phyloP scores from a whole-genome alignment of 495 filamentous ascomycete species.

The Pseudevernia furfuracea region DNA sequence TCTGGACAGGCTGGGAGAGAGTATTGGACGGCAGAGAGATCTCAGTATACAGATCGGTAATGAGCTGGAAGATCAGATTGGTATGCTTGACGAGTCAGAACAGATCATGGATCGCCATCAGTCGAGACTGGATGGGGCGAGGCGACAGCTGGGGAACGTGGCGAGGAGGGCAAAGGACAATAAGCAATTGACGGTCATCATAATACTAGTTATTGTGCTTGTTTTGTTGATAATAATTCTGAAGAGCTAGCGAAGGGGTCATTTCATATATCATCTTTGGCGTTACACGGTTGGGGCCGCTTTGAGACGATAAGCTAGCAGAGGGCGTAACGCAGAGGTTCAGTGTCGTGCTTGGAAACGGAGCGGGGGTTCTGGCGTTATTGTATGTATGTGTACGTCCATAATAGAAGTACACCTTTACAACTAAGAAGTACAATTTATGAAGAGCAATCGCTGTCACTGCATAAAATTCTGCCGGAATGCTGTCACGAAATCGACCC shows the following conservation, averaged over 20 bases:
- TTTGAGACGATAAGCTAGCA: background rate
- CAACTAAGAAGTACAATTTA: background rate
- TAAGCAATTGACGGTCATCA: conserved; percentile 70
- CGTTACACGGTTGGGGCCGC: background rate
- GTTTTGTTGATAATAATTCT: conserved; percentile 70
- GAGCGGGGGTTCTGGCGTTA: background rate
- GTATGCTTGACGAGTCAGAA: conserved; percentile 84
- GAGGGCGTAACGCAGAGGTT: background rate
- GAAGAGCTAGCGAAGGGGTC: conserved; percentile 45
- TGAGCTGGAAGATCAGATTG: conserved; percentile 84
- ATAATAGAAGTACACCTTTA: background rate
- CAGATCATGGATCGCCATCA: conserved; percentile 73
- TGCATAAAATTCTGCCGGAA: background rate
- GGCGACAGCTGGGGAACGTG: conserved; percentile 59
- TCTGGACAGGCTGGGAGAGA: conserved; percentile 75
- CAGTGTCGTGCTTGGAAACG: background rate
- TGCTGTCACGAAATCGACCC: background rate
- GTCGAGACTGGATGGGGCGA: conserved; percentile 63
- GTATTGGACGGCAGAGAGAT: conserved; percentile 86
- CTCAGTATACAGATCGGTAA: conserved; percentile 93
- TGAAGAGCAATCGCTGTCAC: background rate
- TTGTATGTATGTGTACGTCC: background rate
- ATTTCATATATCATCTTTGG: background rate
- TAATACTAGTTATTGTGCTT: conserved; percentile 66
- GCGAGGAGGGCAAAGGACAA: conserved; percentile 68